Evolutionary conservation across 176 grass and related monocot genomes (phyloP).

Genomic region (Eleusine indica): DNA sequence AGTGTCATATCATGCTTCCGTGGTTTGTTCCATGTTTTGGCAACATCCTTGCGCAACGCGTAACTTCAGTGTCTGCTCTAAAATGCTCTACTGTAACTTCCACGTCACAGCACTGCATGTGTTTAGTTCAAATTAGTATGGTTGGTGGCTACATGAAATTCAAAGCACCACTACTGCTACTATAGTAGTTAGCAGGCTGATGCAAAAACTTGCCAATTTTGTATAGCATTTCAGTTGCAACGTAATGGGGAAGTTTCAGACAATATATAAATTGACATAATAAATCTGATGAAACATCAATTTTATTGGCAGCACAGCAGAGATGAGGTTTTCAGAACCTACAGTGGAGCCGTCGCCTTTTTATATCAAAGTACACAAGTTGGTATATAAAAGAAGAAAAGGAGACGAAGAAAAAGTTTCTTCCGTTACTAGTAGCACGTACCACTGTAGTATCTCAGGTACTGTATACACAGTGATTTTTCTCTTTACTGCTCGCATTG

Average conservation of each 20-base stretch:
- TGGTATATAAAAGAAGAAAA: background rate
- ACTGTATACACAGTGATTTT: background rate
- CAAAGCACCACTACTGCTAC: too few species aligned
- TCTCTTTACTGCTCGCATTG: background rate
- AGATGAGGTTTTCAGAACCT: background rate
- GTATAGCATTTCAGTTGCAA: background rate
- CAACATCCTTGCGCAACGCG: background rate
- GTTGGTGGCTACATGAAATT: background rate
- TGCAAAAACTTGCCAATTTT: too few species aligned
- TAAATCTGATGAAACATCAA: too few species aligned
- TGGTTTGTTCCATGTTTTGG: background rate
- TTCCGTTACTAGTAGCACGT: background rate
- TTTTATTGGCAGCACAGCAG: too few species aligned
- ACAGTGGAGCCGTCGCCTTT: background rate
- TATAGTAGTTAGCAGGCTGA: too few species aligned
- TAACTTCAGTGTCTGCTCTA: background rate
- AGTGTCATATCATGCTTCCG: background rate
- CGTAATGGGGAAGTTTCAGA: too few species aligned
- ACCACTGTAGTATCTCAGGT: background rate
- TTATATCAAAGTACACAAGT: background rate
- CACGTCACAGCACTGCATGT: background rate
- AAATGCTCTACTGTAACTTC: background rate
- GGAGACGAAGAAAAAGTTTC: background rate
- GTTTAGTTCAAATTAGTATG: background rate
- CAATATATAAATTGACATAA: too few species aligned